phyloP scores from a whole-genome alignment of 2,329 filamentous ascomycete genomes.

The Sarocladium brachiariae region DNA sequence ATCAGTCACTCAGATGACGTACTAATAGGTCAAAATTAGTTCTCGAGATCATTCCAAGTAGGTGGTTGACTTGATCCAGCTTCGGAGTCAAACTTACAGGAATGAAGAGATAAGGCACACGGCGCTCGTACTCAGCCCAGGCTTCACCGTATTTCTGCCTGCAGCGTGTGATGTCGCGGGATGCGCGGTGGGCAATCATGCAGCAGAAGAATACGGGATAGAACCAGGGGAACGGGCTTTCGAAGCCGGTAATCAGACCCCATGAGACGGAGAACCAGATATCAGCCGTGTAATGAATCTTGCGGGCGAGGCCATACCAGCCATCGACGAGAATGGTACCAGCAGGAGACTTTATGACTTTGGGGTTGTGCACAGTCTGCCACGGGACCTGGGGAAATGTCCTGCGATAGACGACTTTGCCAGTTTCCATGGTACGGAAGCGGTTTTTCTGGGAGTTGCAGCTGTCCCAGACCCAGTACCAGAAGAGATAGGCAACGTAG shows the following conservation, averaged over 20 bases:
- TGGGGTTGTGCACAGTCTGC: slow-evolving; percentile 74
- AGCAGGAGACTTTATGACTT: slow-evolving; percentile 64
- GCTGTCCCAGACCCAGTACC: slow-evolving; percentile 90
- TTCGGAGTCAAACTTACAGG: slow-evolving; percentile 40
- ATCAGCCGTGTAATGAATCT: slow-evolving; percentile 45
- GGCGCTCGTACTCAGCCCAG: slow-evolving; percentile 72
- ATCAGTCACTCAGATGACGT: slow-evolving; percentile 35
- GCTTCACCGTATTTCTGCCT: slow-evolving; percentile 73
- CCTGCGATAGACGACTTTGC: slow-evolving; percentile 61
- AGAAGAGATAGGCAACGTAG: slow-evolving; percentile 67
- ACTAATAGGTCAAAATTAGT: slow-evolving; percentile 23
- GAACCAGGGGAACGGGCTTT: slow-evolving; percentile 83
- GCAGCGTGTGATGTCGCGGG: slow-evolving; percentile 71
- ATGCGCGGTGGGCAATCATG: slow-evolving; percentile 77
- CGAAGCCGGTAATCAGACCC: slow-evolving; percentile 45
- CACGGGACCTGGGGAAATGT: slow-evolving; percentile 90
- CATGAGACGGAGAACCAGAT: slow-evolving; percentile 42
- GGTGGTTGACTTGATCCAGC: neutral
- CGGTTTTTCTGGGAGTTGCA: slow-evolving; percentile 91
- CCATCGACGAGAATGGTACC: slow-evolving; percentile 77
- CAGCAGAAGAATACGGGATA: slow-evolving; percentile 75
- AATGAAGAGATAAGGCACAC: slow-evolving; percentile 79
- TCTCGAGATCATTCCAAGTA: too few relatives aligned
- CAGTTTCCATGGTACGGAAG: slow-evolving; percentile 74
- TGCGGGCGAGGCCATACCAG: slow-evolving; percentile 74